Base-by-base conservation (phyloP, 352 stramenopile species). In the Hyaloperonospora brassicae region DNA sequence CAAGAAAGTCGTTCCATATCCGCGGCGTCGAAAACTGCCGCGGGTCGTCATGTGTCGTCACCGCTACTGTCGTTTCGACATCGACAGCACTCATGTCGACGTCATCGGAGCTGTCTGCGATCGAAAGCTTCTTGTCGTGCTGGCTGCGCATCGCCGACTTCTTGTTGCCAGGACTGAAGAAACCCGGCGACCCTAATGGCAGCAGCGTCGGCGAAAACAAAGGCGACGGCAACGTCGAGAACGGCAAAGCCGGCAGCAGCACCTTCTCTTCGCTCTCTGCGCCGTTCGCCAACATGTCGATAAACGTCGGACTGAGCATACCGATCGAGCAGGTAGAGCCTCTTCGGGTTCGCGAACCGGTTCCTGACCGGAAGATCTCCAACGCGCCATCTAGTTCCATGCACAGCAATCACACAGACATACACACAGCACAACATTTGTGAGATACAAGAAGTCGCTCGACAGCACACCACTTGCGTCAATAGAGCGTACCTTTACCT, bases 291-390 rank as follows among this genome's bases (percentile, higher is more conserved):
- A 89, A 60, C 50, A 87, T 84, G 47, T 89, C 80, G 50, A 91
- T 62, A 48, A 91, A 86, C 36, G 76, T 89, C 0, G 80, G 80
- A 36, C 80, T 91, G 50, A 91, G 78, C 68, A 87, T 82, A 21
- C 54, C 61, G 48, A 62, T 64, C 21, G 53, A 50, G 34, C 63
- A 50, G 1, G 44, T 34, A 53, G 50, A 64, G 30, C 61, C 60
- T 53, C 57, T 66, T 40, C 59, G 62, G 52, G 55, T 73, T 49
- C 52, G 48, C 25, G 56, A 61, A 39, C 61, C 67, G 44, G 57
- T 59, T 42, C 52, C 54, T 4, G 56, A 57, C 50, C 55, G 50
- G 52, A 68, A 62, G 23, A 13, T n/a, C 8, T 38, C 44, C 17
- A 55, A 27, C 17, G 25, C 46, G 57, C 40, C 53, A 51, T 69